Evolutionary conservation across 192 early-diverging fungal genomes (phyloP).

Genomic region (Gorgonomyces haynaldii): DNA sequence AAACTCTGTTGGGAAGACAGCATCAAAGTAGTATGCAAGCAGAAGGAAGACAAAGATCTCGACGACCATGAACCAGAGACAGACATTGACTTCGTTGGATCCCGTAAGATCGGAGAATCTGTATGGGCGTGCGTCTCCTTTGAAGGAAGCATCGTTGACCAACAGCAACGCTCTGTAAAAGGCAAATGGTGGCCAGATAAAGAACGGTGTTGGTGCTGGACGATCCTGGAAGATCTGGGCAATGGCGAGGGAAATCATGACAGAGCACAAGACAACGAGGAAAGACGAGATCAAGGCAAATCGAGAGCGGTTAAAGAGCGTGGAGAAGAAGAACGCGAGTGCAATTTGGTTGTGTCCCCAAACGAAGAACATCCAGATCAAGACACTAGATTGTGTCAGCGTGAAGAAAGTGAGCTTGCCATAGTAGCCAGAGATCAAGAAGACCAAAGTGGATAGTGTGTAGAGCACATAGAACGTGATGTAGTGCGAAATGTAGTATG

Average conservation of each 20-base stretch:
- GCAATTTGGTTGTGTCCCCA: slow-evolving; percentile 59
- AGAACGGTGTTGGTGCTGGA: slow-evolving; percentile 30
- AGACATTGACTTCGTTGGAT: slow-evolving; percentile 30
- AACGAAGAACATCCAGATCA: slow-evolving; percentile 46
- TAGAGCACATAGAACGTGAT: slow-evolving; percentile 50
- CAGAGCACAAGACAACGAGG: slow-evolving; percentile 50
- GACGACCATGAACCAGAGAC: slow-evolving; percentile 35
- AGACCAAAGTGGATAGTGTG: slow-evolving; percentile 41
- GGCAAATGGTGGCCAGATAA: slow-evolving; percentile 64
- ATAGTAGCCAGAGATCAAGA: slow-evolving; percentile 40
- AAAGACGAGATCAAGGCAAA: slow-evolving; percentile 48
- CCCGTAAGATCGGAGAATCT: slow-evolving; percentile 23
- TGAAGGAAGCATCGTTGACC: slow-evolving; percentile 38
- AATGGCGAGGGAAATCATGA: slow-evolving; percentile 48
- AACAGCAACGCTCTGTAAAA: slow-evolving; percentile 46
- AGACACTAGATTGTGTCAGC: slow-evolving; percentile 28
- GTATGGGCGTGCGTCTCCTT: slow-evolving; percentile 17
- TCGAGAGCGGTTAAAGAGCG: slow-evolving; percentile 47
- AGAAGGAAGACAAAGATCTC: slow-evolving; percentile 23
- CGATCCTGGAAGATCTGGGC: slow-evolving; percentile 25
- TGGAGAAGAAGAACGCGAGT: slow-evolving; percentile 49
- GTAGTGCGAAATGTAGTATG: slow-evolving; percentile 56
- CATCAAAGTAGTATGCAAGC: slow-evolving; percentile 10
- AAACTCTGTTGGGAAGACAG: slow-evolving; percentile 51
- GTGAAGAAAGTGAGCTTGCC: slow-evolving; percentile 49